Evolutionary conservation across 2,329 filamentous ascomycete species (phyloP).

Genomic region (Fusarium sp.): DNA sequence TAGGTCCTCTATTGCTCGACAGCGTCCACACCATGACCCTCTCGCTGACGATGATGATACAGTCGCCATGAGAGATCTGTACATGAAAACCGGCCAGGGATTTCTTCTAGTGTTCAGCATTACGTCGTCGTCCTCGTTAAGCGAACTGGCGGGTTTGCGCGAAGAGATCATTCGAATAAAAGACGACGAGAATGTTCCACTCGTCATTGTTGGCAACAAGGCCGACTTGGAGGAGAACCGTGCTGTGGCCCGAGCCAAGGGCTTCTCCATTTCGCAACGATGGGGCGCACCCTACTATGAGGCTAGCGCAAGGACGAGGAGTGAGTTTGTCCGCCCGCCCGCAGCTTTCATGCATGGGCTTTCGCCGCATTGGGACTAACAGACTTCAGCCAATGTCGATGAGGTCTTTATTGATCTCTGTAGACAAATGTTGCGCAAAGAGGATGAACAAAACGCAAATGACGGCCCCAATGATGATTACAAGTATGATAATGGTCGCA

Average conservation of each 20-base stretch:
- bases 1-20: conserved; percentile 59
- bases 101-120: conserved; percentile 95
- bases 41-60: conserved; percentile 42
- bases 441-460: conserved; percentile 61
- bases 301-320: conserved; percentile 82
- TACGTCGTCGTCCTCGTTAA: conserved; percentile 84
- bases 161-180: conserved; percentile 94
- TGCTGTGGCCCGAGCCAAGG: conserved; percentile 79
- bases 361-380: conserved; percentile 46
- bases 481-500: conserved; percentile 54
- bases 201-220: conserved; percentile 94
- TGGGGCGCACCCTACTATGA: conserved; percentile 95
- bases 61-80: conserved; percentile 80
- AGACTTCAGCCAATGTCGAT: conserved; percentile 78
- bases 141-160: conserved; percentile 82
- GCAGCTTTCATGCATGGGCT: conserved; percentile 12
- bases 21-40: conserved; percentile 22
- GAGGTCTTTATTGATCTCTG: conserved; percentile 90
- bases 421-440: conserved; percentile 82
- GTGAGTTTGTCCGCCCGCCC: conserved; percentile 55
- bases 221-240: conserved; percentile 89
- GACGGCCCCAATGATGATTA: conserved; percentile 56
- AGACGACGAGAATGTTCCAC: conserved; percentile 84
- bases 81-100: conserved; percentile 94
- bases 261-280: conserved; percentile 85